Evolutionary conservation across 768 basidiomycete genomes (phyloP).

Genomic region (Russula sp.): DNA sequence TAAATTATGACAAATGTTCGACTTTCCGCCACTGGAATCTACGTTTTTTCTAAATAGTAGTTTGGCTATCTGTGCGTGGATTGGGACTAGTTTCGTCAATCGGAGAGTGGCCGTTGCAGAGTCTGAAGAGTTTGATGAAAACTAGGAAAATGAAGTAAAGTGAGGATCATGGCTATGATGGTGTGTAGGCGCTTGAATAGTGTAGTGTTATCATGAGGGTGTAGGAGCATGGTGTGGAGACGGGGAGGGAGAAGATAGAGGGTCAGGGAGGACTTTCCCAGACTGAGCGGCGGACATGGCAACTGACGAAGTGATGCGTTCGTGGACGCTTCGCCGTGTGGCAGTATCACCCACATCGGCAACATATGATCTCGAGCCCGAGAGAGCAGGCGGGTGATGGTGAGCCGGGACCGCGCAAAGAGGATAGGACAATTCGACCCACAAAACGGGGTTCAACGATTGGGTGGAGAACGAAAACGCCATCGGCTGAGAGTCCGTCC

Average conservation of each 20-base stretch:
- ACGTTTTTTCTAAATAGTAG: too few relatives aligned
- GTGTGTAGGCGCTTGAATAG: not conserved
- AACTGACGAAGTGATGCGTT: not conserved
- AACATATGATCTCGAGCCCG: not conserved
- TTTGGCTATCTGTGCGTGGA: not conserved
- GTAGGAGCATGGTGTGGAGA: not conserved
- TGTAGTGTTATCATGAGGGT: not conserved
- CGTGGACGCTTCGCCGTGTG: not conserved
- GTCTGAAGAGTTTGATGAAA: not conserved
- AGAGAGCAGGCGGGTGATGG: not conserved
- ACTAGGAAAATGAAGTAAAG: not conserved
- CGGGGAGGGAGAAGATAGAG: not conserved
- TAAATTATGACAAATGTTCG: too few relatives aligned
- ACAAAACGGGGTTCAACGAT: conserved; percentile 16
- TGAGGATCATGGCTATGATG: not conserved
- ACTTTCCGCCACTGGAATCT: too few relatives aligned
- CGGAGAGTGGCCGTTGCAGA: not conserved
- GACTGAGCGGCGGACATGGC: not conserved
- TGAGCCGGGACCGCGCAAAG: conserved; percentile 11
- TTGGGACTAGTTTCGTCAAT: not conserved
- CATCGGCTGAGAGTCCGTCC: conserved; percentile 13
- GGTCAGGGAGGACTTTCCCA: not conserved
- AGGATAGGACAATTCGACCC: conserved; percentile 10
- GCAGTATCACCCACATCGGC: not conserved
- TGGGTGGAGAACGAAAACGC: conserved; percentile 17